Conservation (phyloP, 768 basidiomycete genomes). For the Pleurotus pulmonarius region DNA sequence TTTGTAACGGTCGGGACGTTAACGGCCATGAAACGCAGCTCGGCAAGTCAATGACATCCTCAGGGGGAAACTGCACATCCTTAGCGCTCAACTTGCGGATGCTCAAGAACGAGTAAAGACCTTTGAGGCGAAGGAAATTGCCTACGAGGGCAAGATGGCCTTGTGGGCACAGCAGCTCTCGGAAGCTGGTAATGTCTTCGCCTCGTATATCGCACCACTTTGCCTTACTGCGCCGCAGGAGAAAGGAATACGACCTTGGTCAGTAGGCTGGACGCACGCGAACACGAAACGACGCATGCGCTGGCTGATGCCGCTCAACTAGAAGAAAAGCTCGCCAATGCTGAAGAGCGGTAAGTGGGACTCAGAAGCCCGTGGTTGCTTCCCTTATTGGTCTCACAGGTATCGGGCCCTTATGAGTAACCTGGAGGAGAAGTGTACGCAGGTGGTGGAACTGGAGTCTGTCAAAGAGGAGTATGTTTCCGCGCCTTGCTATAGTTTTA, state of each 20-base stretch:
- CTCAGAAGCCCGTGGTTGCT: not conserved
- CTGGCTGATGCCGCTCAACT: slow-evolving; percentile 5
- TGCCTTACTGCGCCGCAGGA: not conserved
- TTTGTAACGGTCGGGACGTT: no score
- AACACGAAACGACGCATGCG: not conserved
- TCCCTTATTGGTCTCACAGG: not conserved
- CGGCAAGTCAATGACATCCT: slow-evolving; percentile 12
- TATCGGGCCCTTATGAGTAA: not conserved
- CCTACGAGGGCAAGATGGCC: not conserved
- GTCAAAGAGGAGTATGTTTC: not conserved
- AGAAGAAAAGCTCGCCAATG: not conserved
- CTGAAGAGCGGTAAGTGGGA: not conserved
- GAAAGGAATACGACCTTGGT: not conserved
- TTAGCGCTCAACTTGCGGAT: slow-evolving; percentile 10
- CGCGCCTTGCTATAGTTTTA: not conserved
- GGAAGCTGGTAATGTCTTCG: not conserved
- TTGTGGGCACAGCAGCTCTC: not conserved
- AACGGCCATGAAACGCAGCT: not conserved
- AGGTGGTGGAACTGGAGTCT: not conserved
- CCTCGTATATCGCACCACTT: not conserved
- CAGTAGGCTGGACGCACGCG: not conserved
- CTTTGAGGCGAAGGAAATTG: slow-evolving; percentile 10
- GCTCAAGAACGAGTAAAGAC: slow-evolving; percentile 10
- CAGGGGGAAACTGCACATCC: slow-evolving; percentile 7
- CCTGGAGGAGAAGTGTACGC: not conserved